Evolutionary conservation across 371 early-diverging fungal species (phyloP), one percentile per base, ranked within the genome.

Genomic region (Rhizopus sp.): DNA sequence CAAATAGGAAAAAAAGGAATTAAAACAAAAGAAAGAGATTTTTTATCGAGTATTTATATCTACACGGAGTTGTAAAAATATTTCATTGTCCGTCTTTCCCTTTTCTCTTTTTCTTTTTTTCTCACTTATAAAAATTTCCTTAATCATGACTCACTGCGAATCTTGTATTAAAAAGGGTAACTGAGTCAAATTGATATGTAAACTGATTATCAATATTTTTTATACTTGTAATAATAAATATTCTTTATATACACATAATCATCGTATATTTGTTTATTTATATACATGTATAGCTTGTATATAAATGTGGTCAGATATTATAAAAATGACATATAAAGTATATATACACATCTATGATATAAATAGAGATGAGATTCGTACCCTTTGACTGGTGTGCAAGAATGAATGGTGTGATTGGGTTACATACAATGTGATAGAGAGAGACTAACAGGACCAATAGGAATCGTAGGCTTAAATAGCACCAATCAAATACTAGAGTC

Each of bases 11-110:
- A 53, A 40, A 40, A 49, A 37, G 30, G 34, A 44, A 35, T 53
- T n/a, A 41, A 34, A 35, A 57, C 35, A 49, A 17, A 55, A 41
- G 38, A 60, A 50, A 50, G 37, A 50, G 52, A 47, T 15, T 52
- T 46, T 41, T 15, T 41, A 41, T 41, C 13, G 41, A n/a, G 2
- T n/a, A 15, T 41, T 41, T 41, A 41, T 41, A 41, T 15, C n/a
- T 3, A n/a, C 13, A 31, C 53, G 40, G 53, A 53, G 38, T 41
- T 41, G 35, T 50, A 31, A 53, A 35, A 51, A 42, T 40, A 42
- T 53, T 41, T 41, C 35, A 33, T 37, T 50, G 9, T 50, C 2
- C 1, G 17, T 8, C 35, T 50, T 31, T 37, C 1, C 10, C 3
- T 48, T 4, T 31, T 37, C 1, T 4, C 3, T 48, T 4, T 49